Evolutionary conservation across 805 yeast species (phyloP), one percentile per base, ranked within the genome.

Genomic region (Candida argentea): DNA sequence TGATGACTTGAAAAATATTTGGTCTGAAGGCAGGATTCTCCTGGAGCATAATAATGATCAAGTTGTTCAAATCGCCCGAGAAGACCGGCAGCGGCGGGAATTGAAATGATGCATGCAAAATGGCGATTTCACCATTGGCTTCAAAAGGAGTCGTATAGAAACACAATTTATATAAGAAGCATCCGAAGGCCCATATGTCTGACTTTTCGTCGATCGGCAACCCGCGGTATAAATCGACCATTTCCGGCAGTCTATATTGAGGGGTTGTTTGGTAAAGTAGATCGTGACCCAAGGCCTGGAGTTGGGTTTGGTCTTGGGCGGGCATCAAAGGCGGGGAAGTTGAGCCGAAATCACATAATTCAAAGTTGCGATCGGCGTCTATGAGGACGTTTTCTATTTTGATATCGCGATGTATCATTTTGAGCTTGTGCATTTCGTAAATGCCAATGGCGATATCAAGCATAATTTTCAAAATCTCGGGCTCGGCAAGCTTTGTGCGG

Each of bases 121-220:
- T 83, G 4, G 94, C 94, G 42, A 84, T 65, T 39, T 84, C 94
- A 7, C 77, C 78, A 22, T 85, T 84, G 24, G 80, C 76, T 54
- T 89, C 98, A 52, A 91, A 89, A 2, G 98, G 98, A 1, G 98
- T 89, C 1, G 81, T 87, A 53, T 84, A 89, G 56, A 81, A 89
- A 55, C 95, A 79, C 36, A 89, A 61, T 49, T 89, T 89, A 62
- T 83, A 89, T 28, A 91, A 62, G 37, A 91, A 83, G 18, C 91
- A 78, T 7, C 98, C 98, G 26, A 89, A 58, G 0, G 98, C 98
- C 98, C 98, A 89, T 26, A 89, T 82, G 55, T 89, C 98, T 5
- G 89, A 68, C 52, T 85, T 85, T 44, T 87, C 93, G 52, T 89
- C 91, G 22, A 89, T 81, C 2, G 95, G 91, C 26, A 75, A 58